Conservation (phyloP, 1,284 basidiomycete species). For the Ganoderma boninense region DNA sequence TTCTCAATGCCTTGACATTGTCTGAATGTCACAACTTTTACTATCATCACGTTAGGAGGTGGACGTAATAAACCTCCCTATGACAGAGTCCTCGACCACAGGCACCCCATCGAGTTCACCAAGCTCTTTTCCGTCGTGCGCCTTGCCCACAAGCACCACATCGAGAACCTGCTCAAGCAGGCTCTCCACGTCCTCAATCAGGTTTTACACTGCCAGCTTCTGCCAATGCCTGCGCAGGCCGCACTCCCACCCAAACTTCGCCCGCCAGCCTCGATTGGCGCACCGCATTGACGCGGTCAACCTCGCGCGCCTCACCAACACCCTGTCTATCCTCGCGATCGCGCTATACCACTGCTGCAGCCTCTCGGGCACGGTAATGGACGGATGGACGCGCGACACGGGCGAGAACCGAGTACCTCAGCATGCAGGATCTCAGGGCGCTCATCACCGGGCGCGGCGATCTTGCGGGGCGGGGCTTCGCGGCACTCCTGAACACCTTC, state of each 20-base stretch:
- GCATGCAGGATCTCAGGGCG: not conserved
- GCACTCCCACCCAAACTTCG: not conserved
- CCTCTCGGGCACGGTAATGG: not conserved
- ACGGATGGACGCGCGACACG: not conserved
- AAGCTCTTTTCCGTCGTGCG: slow-evolving; percentile 5
- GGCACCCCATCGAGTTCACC: not conserved
- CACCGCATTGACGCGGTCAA: slow-evolving; percentile 6
- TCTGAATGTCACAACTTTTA: too few species aligned
- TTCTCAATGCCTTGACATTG: too few species aligned
- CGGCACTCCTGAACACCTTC: not conserved
- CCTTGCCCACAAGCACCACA: slow-evolving; percentile 23
- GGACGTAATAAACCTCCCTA: too few species aligned
- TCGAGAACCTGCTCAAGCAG: slow-evolving; percentile 8
- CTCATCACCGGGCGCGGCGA: not conserved
- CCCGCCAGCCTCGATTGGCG: not conserved
- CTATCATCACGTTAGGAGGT: too few species aligned
- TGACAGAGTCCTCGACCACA: not conserved
- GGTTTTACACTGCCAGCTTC: not conserved
- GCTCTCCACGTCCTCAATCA: not conserved
- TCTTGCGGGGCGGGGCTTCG: not conserved
- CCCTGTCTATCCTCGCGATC: not conserved
- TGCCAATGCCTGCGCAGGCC: not conserved
- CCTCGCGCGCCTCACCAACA: slow-evolving; percentile 1
- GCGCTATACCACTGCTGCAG: not conserved
- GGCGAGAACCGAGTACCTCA: not conserved